These are phyloP conservation scores for Nicotiana sylvestris DNA, from an alignment of 257 asterid genomes.

Conservation along the genomic window DNA sequence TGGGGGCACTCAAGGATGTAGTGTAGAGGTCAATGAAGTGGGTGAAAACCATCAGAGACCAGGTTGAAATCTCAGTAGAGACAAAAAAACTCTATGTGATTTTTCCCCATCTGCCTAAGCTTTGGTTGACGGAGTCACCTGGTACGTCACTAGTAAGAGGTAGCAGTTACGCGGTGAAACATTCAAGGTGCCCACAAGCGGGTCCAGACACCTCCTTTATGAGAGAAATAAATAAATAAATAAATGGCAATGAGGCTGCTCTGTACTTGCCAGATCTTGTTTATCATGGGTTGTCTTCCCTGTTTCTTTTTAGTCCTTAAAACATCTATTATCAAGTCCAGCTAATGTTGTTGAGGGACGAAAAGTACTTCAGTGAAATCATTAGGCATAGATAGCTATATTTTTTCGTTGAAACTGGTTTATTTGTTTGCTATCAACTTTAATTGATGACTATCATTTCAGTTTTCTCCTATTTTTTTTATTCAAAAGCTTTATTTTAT, in stretches of 20 bases:
- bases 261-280: not conserved
- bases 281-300: not conserved
- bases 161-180: not conserved
- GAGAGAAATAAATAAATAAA: not conserved
- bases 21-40: not conserved
- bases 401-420: not conserved
- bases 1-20: not conserved
- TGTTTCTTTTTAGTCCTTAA: not conserved
- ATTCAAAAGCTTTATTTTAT: not conserved
- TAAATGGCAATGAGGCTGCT: not conserved
- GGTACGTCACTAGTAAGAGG: not conserved
- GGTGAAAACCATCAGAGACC: not conserved
- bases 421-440: not conserved
- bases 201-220: not conserved
- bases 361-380: not conserved
- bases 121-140: not conserved
- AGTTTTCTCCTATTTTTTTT: not conserved
- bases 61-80: not conserved
- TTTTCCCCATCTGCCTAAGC: not conserved
- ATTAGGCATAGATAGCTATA: not conserved
- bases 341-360: constrained; percentile 2
- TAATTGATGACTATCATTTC: not conserved
- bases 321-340: not conserved
- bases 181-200: not conserved
- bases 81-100: not conserved